Base-by-base conservation (phyloP, 306 rosid genomes). In the Casuarina cunninghamiana region DNA sequence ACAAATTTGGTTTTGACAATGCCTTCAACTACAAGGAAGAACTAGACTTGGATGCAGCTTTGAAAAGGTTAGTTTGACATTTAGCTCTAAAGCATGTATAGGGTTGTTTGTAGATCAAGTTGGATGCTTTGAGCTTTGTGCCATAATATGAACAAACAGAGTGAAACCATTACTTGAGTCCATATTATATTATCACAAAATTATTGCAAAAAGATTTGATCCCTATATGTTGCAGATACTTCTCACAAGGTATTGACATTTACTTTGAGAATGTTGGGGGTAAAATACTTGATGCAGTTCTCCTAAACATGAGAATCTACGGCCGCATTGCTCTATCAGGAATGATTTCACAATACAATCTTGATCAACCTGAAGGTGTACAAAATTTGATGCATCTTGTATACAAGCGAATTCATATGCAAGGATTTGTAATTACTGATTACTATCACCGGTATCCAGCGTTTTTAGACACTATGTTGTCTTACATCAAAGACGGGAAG, bases 401-500 rank as follows among this genome's bases (percentile, higher is more conserved):
- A 2, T 6, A 1, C 11, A 77, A 55, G 32, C 37, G 15, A n/a
- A 46, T 68, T 19, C 68, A 43, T 0, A 53, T 77, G 19, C 17
- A 26, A 43, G 75, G 80, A 8, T 77, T 68, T 13, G 2, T 12
- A 0, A 48, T 42, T 6, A 2, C 1, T 10, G 26, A 58, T 69
- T 58, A 54, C 68, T 44, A 26, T 69, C 86, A 89, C 46, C 77
- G 78, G 2, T 89, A 91, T 70, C 83, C 86, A 0, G 83, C 91
- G 83, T 89, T 88, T 63, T 78, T 91, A 58, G 96, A 91, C 3
- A 75, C 75, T 26, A 70, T 91, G 37, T 62, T 91, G 82, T 90
- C 96, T 73, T 67, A 69, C 54, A 80, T 89, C 16, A 89, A 77
- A 78, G 86, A 88, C 69, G 91, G 93, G 69, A 89, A 86, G 72